These are phyloP conservation scores for Prunus davidiana DNA, from an alignment of 306 rosid species.

Conservation along the genomic window DNA sequence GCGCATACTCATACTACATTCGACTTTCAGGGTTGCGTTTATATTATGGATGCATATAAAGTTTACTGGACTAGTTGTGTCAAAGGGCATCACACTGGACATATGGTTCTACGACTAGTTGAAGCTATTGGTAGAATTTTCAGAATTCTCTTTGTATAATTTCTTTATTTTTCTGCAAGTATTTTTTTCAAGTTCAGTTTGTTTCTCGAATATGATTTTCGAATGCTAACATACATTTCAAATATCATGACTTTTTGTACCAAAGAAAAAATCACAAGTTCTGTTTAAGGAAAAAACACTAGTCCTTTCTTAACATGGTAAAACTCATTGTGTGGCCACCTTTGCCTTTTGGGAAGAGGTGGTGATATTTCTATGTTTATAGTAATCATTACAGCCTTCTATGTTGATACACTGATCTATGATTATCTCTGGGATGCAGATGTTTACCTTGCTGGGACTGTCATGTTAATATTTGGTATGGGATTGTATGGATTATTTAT, in stretches of 20 bases:
- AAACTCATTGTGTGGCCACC: slow-evolving; percentile 6
- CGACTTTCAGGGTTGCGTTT: slow-evolving; percentile 70
- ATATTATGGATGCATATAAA: slow-evolving; percentile 79
- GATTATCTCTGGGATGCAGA: slow-evolving; percentile 51
- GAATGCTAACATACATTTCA: not conserved
- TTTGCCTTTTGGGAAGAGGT: not conserved
- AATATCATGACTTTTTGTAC: not conserved
- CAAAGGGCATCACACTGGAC: slow-evolving; percentile 85
- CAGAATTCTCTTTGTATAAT: not conserved
- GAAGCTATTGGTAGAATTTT: slow-evolving; percentile 85
- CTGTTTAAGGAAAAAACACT: not conserved
- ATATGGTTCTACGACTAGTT: slow-evolving; percentile 82
- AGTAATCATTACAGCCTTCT: not conserved
- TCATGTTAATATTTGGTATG: slow-evolving; percentile 95
- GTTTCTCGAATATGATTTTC: not conserved
- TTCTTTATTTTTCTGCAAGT: not conserved
- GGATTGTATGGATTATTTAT: slow-evolving; percentile 87
- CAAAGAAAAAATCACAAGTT: not conserved
- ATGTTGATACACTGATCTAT: slow-evolving; percentile 8
- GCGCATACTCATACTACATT: slow-evolving; percentile 21
- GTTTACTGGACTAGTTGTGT: slow-evolving; percentile 90
- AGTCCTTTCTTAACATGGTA: not conserved
- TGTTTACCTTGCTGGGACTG: slow-evolving; percentile 98
- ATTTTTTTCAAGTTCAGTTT: not conserved
- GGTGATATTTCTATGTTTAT: not conserved